Base-by-base conservation (phyloP, 768 basidiomycete species). In the Lactifluus volemus region DNA sequence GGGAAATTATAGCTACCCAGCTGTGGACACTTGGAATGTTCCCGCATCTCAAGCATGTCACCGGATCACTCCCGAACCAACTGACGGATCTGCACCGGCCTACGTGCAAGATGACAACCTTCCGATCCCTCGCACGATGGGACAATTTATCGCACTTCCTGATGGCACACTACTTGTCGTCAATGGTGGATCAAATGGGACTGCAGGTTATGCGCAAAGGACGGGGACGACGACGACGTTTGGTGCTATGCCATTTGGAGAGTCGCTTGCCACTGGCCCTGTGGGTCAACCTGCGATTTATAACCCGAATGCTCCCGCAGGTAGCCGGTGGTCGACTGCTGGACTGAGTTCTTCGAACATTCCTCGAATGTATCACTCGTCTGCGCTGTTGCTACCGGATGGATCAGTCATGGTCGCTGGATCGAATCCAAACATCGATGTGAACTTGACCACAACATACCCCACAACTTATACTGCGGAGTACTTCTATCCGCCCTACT, bases 401-500 rank as follows among this genome's bases (percentile, higher is more conserved):
- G 90, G 83, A 1, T 89, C 89, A 2, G 85, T 98, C 41, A 72
- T 97, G 52, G 81, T 96, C 65, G 92, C 91, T 34, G 96, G 96
- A 7, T 92, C 91, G 36, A 98, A 98, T 75, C 94, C 95, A 1
- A 95, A 95, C 69, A 78, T 88, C 38, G 94, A 98, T 67, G 86
- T 88, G 62, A 85, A 87, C 67, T 62, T 75, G 38, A 72, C 75
- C n/a, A 79, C 81, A 10, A 42, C 77, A 39, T 92, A 78, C 77
- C 85, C 87, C 1, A 92, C 92, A 2, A 83, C 85, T 30, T 95
- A 94, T 68, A 76, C 82, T 36, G 85, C 88, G 1, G 93, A 96
- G 71, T 80, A 86, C 44, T 99, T 94, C 78, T 98, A 94, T 76
- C 96, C 96, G 0, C 79, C 84, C 11, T 99, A 96, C 76, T 98